Conservation (phyloP, 345 rosid species). For the Syzygium jambos region DNA sequence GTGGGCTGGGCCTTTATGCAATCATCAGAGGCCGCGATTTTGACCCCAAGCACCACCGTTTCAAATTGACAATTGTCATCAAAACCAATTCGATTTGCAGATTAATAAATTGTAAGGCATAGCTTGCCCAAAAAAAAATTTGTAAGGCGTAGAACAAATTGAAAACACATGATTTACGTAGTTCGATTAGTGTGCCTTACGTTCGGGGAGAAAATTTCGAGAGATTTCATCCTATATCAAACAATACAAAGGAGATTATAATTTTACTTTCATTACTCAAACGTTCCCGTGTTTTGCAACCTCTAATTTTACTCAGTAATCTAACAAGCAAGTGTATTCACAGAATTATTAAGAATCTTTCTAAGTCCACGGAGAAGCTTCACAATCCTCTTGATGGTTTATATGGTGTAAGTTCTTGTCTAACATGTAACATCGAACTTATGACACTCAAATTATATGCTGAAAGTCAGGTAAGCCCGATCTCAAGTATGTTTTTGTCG, state of each 20-base stretch:
- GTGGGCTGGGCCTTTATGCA: background rate
- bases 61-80: background rate
- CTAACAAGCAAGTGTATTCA: background rate
- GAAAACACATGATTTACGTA: background rate
- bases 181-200: background rate
- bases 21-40: background rate
- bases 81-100: background rate
- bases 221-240: background rate
- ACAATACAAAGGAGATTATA: background rate
- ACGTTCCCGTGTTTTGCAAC: rapidly evolving
- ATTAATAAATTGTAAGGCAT: background rate
- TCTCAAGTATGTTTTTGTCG: rapidly evolving
- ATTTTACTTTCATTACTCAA: background rate
- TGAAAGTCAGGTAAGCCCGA: background rate
- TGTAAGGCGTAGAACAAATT: background rate
- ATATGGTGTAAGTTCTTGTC: background rate
- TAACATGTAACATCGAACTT: background rate
- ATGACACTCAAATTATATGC: background rate
- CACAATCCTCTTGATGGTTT: background rate
- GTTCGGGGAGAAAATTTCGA: rapidly evolving
- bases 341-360: rapidly evolving
- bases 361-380: background rate
- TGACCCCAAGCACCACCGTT: background rate
- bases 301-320: background rate
- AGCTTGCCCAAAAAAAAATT: no score